A percentile compares a stretch with the other conserved stretches of the same genome.
phyloP scores from a whole-genome alignment of 805 yeast genomes.

The Metschnikowia proteae region DNA sequence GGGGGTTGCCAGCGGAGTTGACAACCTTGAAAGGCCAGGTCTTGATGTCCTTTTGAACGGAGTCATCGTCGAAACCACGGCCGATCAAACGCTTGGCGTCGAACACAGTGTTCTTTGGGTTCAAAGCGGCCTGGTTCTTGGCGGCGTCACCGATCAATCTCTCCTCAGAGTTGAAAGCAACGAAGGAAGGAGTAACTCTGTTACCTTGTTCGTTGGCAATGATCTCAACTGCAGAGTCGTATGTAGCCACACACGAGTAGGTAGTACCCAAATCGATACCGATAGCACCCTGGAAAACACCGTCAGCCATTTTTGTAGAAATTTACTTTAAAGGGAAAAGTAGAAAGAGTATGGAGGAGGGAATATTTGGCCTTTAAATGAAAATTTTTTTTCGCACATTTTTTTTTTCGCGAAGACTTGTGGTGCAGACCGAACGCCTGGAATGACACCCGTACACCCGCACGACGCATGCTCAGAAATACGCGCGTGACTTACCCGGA shows the following conservation, averaged over 20 bases:
- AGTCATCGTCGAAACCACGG: constrained; percentile 57
- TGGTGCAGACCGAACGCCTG: neutral
- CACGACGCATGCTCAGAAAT: constrained; percentile 3
- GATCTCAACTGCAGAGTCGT: constrained; percentile 47
- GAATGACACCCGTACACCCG: neutral
- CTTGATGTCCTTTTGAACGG: constrained; percentile 55
- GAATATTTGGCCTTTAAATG: constrained; percentile 16
- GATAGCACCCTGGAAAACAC: constrained; percentile 38
- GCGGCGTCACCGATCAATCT: constrained; percentile 52
- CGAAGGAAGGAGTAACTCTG: constrained; percentile 50
- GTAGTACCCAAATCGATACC: constrained; percentile 54
- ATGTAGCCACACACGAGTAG: constrained; percentile 50
- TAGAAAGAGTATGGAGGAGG: constrained; percentile 12
- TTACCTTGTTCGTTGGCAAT: constrained; percentile 52
- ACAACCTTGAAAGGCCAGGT: constrained; percentile 47
- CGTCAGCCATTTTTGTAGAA: constrained; percentile 27
- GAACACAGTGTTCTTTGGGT: constrained; percentile 48
- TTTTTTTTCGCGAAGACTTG: constrained; percentile 8
- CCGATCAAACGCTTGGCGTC: constrained; percentile 54
- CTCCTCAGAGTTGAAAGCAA: constrained; percentile 47
- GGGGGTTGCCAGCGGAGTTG: constrained; percentile 44
- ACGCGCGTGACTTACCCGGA: constrained; percentile 5
- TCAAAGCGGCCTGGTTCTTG: constrained; percentile 49
- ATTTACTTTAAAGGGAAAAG: constrained; percentile 14
- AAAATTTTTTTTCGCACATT: constrained; percentile 17